phyloP scores from a whole-genome alignment of 139 green algal species.

The Nannochloris sp. region DNA sequence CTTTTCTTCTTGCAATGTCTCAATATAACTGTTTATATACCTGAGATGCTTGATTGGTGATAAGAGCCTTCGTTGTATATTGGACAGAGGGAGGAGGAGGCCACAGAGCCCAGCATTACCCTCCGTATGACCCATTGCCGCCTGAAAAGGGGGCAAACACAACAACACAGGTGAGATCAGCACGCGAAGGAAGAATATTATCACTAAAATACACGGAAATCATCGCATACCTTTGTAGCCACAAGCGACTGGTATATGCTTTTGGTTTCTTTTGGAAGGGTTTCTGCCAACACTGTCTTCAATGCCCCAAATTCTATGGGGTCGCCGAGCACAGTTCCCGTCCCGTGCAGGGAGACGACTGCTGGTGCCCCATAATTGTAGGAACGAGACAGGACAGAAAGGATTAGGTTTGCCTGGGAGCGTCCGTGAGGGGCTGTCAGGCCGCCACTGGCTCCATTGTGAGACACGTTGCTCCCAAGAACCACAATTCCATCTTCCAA shows the following conservation, averaged over 20 bases:
- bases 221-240: not conserved
- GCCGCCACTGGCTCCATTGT: conserved; percentile 32
- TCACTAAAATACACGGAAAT: too few relatives aligned
- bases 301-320: conserved; percentile 39
- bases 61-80: conserved; percentile 21
- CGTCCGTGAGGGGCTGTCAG: conserved; percentile 43
- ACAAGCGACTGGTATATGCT: not conserved
- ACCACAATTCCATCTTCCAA: not conserved
- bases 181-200: too few relatives aligned
- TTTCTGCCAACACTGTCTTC: conserved; percentile 2
- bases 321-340: conserved; percentile 38
- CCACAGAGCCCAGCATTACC: conserved; percentile 43
- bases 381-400: conserved; percentile 19
- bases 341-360: conserved; percentile 27
- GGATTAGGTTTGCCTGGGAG: conserved; percentile 26
- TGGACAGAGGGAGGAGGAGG: conserved; percentile 34
- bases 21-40: conserved; percentile 7
- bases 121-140: conserved; percentile 27
- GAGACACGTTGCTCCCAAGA: conserved; percentile 19
- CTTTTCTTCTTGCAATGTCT: not conserved
- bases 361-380: not conserved
- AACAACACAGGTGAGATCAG: too few relatives aligned
- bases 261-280: conserved; percentile 17
- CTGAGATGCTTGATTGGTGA: conserved; percentile 22
- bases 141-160: too few relatives aligned